Evolutionary conservation across 495 filamentous ascomycete genomes (phyloP), one percentile per base, ranked within the genome.

Genomic region (Patellaria atrata): DNA sequence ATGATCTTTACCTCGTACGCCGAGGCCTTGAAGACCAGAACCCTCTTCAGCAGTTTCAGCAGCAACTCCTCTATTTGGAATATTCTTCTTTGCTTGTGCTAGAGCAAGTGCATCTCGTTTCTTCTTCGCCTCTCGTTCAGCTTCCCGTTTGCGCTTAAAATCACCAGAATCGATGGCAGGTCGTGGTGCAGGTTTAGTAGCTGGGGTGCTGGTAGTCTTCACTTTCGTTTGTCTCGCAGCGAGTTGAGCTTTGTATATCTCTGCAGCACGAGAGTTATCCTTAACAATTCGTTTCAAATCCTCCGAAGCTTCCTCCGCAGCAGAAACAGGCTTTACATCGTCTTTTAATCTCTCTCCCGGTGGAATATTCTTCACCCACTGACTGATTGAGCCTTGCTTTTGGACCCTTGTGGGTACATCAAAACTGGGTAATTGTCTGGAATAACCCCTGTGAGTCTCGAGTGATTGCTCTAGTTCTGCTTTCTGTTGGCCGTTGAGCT

Each of bases 1-100:
- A 55, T 79, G 79, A 33, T 89, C 84, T 56, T 87, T 91, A 43
- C 81, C 83, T 40, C 70, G 67, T 15, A 84, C 64, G 15, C 83
- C 82, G 43, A 89, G 70, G 28, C 75, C 77, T 38, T 68, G 65
- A 13, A 87, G 56, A 10, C 77, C 83, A 30, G 82, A 87, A 1
- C 84, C 83, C 54, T 82, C 80, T 33, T 80, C 77, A 0, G 64
- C 61, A 24, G 42, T 50, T 25, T 39, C 19, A 71, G 70, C 22
- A 65, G 65, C 30, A 65, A 65, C 36, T 64, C 56, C 20, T 67
- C 56, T 17, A 12, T 27, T 9, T 12, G 73, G 68, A 34, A 53
- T 43, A 22, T 51, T 56, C 50, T 60, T 66, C 57, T 72, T 78
- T 8, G 79, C 65, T 32, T 63, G 70, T 1, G 77, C 79, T 43